Conservation (phyloP, 2,329 filamentous ascomycete species). For the Colletotrichum echinochloae region DNA sequence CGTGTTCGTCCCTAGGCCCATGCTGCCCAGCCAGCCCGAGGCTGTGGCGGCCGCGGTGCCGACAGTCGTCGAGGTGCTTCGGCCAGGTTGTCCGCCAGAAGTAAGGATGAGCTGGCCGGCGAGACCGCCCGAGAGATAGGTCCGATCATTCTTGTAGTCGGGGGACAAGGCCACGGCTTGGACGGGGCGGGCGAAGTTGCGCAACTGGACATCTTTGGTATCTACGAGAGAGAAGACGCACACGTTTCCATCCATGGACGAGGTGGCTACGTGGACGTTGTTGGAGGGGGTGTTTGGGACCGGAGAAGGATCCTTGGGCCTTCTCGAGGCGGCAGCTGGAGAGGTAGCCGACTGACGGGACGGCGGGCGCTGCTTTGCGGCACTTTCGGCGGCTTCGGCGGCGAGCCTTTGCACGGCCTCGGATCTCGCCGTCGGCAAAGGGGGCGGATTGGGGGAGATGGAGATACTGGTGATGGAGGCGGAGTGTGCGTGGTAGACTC, state of each 20-base stretch:
- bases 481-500: conserved; percentile 91
- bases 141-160: conserved; percentile 89
- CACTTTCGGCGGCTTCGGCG: conserved; percentile 51
- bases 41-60: conserved; percentile 85
- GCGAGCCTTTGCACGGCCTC: conserved; percentile 55
- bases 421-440: conserved; percentile 58
- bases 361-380: conserved; percentile 46
- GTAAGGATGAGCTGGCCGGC: conserved; percentile 91
- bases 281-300: conserved; percentile 85
- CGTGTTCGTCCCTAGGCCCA: conserved; percentile 81
- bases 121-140: conserved; percentile 90
- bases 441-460: conserved; percentile 83
- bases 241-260: conserved; percentile 95
- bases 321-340: conserved; percentile 64
- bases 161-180: conserved; percentile 95
- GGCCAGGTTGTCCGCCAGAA: conserved; percentile 80
- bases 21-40: conserved; percentile 89
- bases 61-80: conserved; percentile 89
- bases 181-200: conserved; percentile 93
- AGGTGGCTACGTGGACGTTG: conserved; percentile 91
- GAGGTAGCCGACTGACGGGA: conserved; percentile 54
- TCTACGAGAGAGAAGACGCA: conserved; percentile 91
- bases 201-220: conserved; percentile 87
- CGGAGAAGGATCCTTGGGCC: conserved; percentile 62
- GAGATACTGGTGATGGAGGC: conserved; percentile 92